A percentile compares a stretch with the other conserved stretches of the same genome.
Conservation (phyloP, 177 flowering plant species). For the Telopea speciosissima region DNA sequence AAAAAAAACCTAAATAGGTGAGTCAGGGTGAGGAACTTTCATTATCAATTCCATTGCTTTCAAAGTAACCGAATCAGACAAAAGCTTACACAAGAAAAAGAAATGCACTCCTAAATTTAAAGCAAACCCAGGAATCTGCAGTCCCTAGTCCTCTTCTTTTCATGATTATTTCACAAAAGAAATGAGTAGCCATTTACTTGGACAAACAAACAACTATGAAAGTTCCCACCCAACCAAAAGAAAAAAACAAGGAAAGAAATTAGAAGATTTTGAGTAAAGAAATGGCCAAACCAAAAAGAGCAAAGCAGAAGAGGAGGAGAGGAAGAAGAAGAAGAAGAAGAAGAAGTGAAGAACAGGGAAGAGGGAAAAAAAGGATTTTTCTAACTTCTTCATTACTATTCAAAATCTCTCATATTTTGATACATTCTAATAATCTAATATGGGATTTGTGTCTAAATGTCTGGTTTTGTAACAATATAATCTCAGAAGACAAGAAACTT, state of each 20-base stretch:
- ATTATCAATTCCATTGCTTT: constrained; percentile 47
- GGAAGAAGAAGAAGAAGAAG: background rate
- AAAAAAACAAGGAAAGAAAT: background rate
- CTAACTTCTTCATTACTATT: background rate
- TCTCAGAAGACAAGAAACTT: constrained; percentile 16
- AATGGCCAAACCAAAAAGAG: background rate
- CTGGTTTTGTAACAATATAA: constrained; percentile 7
- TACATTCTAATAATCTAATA: constrained; percentile 4
- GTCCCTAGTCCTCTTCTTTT: constrained; percentile 16
- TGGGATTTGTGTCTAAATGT: constrained; percentile 10
- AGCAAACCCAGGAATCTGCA: constrained; percentile 50
- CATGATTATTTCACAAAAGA: constrained; percentile 45
- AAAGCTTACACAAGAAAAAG: constrained; percentile 36
- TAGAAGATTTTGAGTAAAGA: no score
- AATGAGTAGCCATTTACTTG: constrained; percentile 46
- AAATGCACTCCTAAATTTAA: constrained; percentile 34
- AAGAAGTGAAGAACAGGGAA: background rate
- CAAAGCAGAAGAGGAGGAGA: background rate
- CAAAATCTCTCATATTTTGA: constrained; percentile 1
- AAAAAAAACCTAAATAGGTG: no score
- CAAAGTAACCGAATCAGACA: constrained; percentile 65
- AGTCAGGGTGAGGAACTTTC: constrained; percentile 35
- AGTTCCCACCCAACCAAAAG: background rate
- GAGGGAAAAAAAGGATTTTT: background rate
- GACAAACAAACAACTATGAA: constrained; percentile 2